phyloP scores from a whole-genome alignment of 345 rosid genomes.

The Nasturtium officinale region DNA sequence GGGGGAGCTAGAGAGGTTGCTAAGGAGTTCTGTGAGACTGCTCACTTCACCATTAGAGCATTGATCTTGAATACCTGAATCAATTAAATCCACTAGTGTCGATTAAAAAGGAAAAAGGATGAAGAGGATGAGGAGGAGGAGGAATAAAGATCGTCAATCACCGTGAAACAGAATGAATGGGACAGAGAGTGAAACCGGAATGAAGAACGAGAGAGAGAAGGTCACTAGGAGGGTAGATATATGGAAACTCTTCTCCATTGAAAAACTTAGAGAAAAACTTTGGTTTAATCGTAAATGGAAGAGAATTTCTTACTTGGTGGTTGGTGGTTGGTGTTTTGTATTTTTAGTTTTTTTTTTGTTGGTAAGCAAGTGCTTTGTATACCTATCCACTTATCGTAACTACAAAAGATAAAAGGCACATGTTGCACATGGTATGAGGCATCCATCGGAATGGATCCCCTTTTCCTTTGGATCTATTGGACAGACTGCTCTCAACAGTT shows the following conservation, averaged over 20 bases:
- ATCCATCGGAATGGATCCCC: not conserved
- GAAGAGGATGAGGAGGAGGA: not conserved
- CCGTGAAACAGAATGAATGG: conserved; percentile 83
- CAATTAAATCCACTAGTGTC: not conserved
- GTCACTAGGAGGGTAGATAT: conserved; percentile 39
- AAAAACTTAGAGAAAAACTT: not conserved
- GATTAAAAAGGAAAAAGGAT: not conserved
- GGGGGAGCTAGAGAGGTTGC: conserved; percentile 58
- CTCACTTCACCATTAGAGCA: conserved; percentile 58
- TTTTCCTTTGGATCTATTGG: not conserved
- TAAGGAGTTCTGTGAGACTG: conserved; percentile 63
- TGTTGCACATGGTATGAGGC: not conserved
- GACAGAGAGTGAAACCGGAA: conserved; percentile 52
- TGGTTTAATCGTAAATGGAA: conserved; percentile 7
- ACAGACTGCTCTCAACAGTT: too few relatives aligned
- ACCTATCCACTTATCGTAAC: not conserved
- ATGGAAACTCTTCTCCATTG: conserved; percentile 21
- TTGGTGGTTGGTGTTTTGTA: too few relatives aligned
- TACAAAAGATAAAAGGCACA: not conserved
- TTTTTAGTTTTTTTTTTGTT: too few relatives aligned
- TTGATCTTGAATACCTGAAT: conserved; percentile 72
- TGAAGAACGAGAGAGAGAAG: conserved; percentile 34
- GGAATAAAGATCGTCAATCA: conserved; percentile 25
- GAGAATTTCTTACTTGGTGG: conserved; percentile 13
- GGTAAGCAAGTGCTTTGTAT: too few relatives aligned